These are phyloP conservation scores for Sclerotiophoma versabilis DNA, from an alignment of 2,329 filamentous ascomycete species.

Conservation along the genomic window DNA sequence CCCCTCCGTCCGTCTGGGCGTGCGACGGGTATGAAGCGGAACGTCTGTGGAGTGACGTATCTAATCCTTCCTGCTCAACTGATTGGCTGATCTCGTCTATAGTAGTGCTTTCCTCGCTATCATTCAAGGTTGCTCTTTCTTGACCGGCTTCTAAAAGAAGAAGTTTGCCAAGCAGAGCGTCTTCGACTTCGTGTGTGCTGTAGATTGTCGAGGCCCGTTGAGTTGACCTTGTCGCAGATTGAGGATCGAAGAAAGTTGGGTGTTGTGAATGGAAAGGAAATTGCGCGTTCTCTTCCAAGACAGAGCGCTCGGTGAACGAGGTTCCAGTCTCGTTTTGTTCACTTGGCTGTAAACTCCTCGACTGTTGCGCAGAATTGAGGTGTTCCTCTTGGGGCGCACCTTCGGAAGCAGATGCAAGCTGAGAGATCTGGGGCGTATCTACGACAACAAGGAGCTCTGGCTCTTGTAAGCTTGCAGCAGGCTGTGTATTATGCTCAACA, in stretches of 20 bases:
- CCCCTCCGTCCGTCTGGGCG: not conserved
- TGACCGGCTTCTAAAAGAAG: not conserved
- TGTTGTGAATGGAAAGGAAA: conserved; percentile 22
- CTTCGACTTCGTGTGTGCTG: not conserved
- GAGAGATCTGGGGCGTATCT: conserved; percentile 11
- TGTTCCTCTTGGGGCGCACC: not conserved
- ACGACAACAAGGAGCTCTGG: not conserved
- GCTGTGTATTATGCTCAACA: not conserved
- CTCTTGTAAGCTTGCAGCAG: not conserved
- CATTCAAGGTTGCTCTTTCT: not conserved
- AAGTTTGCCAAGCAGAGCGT: not conserved
- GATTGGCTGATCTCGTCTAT: conserved; percentile 14
- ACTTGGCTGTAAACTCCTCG: not conserved
- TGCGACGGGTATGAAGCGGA: not conserved
- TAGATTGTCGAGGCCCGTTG: not conserved
- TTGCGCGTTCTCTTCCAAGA: conserved; percentile 19
- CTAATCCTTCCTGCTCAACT: not conserved
- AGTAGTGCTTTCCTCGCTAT: conserved; percentile 13
- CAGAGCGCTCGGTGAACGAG: conserved; percentile 16
- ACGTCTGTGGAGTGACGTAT: not conserved
- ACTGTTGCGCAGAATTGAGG: too few species aligned
- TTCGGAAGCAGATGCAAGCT: not conserved
- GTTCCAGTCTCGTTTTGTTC: not conserved
- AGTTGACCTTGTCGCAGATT: not conserved
- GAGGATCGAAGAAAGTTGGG: conserved; percentile 1